Conservation (phyloP, 768 basidiomycete species). For the Phylloporus scabripes region DNA sequence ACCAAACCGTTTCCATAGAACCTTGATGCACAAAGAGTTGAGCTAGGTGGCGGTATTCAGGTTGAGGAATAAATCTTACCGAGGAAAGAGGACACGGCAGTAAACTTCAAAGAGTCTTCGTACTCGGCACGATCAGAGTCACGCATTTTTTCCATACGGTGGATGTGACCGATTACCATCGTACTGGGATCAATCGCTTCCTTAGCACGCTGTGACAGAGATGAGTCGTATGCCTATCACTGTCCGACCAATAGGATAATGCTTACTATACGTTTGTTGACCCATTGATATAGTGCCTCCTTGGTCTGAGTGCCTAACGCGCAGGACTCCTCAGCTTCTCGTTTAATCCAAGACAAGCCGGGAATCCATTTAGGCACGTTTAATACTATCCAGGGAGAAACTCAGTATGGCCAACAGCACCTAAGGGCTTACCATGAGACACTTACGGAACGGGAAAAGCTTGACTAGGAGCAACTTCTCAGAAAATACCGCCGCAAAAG, state of each 20-base stretch:
- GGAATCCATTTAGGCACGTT: neutral
- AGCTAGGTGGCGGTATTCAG: too few relatives aligned
- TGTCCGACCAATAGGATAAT: neutral
- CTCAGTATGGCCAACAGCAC: neutral
- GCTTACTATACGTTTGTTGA: neutral
- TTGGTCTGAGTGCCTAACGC: neutral
- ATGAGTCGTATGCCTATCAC: neutral
- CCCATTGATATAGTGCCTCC: neutral
- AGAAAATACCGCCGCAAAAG: neutral
- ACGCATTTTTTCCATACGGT: neutral
- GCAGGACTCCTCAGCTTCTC: neutral
- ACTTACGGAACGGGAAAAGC: constrained; percentile 8
- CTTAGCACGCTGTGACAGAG: neutral
- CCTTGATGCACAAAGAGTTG: neutral
- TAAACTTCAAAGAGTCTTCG: neutral
- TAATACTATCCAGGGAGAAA: neutral
- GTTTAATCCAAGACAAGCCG: neutral
- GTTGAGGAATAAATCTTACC: neutral
- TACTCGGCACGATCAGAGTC: neutral
- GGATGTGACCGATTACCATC: neutral
- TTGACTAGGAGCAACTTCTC: constrained; percentile 2
- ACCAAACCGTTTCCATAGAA: neutral
- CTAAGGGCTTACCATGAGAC: neutral
- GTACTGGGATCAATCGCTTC: neutral
- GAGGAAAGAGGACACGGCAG: neutral